These are phyloP conservation scores for Candida schatavii DNA, from an alignment of 805 yeast species.

Conservation along the genomic window DNA sequence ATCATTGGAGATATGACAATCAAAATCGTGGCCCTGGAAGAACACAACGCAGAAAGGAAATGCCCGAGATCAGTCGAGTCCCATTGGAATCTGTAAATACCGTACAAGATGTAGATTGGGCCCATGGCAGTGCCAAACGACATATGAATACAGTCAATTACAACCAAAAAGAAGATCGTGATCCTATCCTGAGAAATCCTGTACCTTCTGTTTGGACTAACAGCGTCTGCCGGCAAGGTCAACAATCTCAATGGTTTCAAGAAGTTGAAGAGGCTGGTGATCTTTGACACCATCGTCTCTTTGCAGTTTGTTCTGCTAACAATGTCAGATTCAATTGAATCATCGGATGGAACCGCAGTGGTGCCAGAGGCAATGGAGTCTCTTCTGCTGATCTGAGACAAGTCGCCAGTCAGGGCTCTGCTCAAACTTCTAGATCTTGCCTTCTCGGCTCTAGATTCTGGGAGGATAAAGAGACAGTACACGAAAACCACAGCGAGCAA, in stretches of 20 bases:
- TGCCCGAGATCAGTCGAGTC: constrained; percentile 52
- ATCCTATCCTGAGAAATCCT: constrained; percentile 16
- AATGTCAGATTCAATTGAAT: too few species aligned
- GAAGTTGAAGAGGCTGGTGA: constrained; percentile 16
- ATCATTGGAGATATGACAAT: constrained; percentile 51
- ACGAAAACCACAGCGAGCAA: constrained; percentile 29
- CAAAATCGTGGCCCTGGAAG: constrained; percentile 47
- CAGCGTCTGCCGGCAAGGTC: constrained; percentile 46
- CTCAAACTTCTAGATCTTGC: constrained; percentile 43
- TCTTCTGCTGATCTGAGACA: constrained; percentile 1
- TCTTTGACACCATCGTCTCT: neutral
- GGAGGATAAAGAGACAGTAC: constrained; percentile 36
- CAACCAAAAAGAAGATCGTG: constrained; percentile 48
- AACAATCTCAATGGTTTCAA: constrained; percentile 51
- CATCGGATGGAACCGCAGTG: too few species aligned
- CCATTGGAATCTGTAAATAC: constrained; percentile 55
- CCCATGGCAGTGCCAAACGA: constrained; percentile 38
- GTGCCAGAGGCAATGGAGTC: too few species aligned
- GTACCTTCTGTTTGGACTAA: constrained; percentile 16
- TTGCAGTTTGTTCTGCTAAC: neutral
- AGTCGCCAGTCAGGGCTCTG: constrained; percentile 1
- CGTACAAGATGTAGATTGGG: constrained; percentile 47
- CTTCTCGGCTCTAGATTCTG: constrained; percentile 61
- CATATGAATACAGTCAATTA: constrained; percentile 40
- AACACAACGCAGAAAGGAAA: constrained; percentile 50